Evolutionary conservation across 345 rosid species (phyloP).

Genomic region (Erodium maritimum): DNA sequence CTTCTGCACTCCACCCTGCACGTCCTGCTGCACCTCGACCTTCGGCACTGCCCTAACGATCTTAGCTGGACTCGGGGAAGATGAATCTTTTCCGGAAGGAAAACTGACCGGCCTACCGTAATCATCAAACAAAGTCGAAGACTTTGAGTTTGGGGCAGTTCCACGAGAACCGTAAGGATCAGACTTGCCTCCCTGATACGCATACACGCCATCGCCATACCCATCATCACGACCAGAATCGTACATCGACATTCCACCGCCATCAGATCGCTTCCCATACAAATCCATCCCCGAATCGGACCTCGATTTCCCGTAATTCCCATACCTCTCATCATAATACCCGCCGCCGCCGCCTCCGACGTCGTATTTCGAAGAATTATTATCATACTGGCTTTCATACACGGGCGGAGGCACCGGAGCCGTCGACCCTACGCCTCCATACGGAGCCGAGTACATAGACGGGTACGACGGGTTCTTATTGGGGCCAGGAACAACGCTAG

Average conservation of each 20-base stretch:
- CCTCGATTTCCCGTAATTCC: conserved; percentile 27
- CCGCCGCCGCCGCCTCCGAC: conserved; percentile 18
- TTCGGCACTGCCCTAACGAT: conserved; percentile 87
- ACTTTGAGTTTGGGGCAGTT: conserved; percentile 52
- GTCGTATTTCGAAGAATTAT: conserved; percentile 49
- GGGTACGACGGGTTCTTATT: conserved; percentile 27
- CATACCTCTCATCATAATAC: conserved; percentile 36
- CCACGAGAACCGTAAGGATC: conserved; percentile 98
- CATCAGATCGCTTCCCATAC: conserved; percentile 51
- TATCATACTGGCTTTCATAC: conserved; percentile 29
- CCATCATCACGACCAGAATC: conserved; percentile 38
- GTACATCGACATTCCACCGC: conserved; percentile 25
- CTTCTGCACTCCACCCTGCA: conserved; percentile 79
- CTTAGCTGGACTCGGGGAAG: conserved; percentile 39
- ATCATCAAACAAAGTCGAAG: conserved; percentile 66
- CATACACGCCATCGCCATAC: conserved; percentile 75
- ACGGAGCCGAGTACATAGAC: conserved; percentile 33
- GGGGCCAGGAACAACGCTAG: conserved; percentile 6
- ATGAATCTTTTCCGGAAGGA: conserved; percentile 46
- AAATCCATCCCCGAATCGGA: conserved; percentile 50
- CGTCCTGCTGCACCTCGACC: conserved; percentile 73
- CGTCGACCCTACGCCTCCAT: conserved; percentile 24
- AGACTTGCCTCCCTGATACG: conserved; percentile 69
- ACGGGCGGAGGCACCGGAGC: conserved; percentile 23
- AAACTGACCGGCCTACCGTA: conserved; percentile 70